Evolutionary conservation across 75 land plant genomes (phyloP).

Genomic region (Cryptomeria japonica): DNA sequence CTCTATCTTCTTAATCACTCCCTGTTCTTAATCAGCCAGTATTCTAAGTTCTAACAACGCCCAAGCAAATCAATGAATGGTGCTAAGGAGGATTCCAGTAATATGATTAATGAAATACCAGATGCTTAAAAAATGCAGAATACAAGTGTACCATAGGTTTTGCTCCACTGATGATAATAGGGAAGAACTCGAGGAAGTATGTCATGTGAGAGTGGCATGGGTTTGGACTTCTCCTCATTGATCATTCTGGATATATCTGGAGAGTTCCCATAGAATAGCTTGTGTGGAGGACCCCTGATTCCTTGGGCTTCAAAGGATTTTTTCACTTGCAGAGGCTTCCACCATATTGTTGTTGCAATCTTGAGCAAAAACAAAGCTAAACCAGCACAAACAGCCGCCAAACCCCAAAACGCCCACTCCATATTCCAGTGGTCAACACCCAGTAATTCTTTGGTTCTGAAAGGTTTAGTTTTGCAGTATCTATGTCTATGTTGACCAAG

Average conservation of each 20-base stretch:
- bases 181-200: constrained; percentile 16
- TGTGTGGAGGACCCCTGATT: constrained; percentile 5
- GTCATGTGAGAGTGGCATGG: constrained; percentile 9
- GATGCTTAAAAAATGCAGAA: background rate
- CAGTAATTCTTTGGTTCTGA: background rate
- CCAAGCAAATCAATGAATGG: too few species aligned
- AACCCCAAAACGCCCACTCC: background rate
- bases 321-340: constrained; percentile 6
- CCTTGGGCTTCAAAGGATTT: background rate
- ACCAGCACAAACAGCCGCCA: background rate
- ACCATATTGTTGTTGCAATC: background rate
- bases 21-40: background rate
- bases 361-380: background rate
- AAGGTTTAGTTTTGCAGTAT: too few species aligned
- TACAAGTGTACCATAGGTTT: background rate
- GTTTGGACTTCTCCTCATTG: background rate
- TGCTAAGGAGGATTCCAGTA: background rate
- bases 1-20: background rate
- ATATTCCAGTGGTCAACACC: background rate
- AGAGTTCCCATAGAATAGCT: background rate
- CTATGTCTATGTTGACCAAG: too few species aligned
- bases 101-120: background rate
- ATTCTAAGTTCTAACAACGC: background rate
- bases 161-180: constrained; percentile 7
- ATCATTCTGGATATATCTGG: background rate